Evolutionary conservation across 352 stramenopile species (phyloP), one percentile per base, ranked within the genome.

Genomic region (Vaucheria bursata): DNA sequence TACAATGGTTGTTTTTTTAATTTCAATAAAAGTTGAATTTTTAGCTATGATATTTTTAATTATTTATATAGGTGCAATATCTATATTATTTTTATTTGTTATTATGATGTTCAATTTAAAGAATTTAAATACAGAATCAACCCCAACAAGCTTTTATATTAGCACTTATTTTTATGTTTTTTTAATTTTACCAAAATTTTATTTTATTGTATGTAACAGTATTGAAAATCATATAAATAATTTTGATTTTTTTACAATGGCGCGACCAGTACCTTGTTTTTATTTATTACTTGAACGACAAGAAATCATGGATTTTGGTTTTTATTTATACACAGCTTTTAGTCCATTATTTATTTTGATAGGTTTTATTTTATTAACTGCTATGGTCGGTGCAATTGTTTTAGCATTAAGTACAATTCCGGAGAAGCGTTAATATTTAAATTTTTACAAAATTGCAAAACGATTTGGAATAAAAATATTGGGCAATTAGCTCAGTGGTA

Each of bases 41-140:
- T 69, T 69, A 69, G 29, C 34, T 8, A 34, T 12, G 6, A 29
- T 69, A 38, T 69, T 69, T 34, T 5, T 69, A 18, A 38, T 69
- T 69, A 90, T 74, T 4, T 72, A 38, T 72, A n/a, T 74, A 67
- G 68, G 75, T 79, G 64, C 8, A 79, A 31, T 79, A 4, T 12
- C 32, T 79, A 25, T n/a, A 4, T 79, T 79, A 59, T 67, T 53
- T 36, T 12, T 74, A 64, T 79, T 79, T 45, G 34, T 73, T 79
- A 5, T 75, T 76, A 66, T 79, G 36, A 79, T 34, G 29, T 66
- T 79, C 29, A 38, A 34, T 18, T 18, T 38, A 69, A 69, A 34
- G 33, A 69, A 69, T 8, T 34, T 69, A 18, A 6, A 69, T 12
- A 69, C 39, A 50, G 39, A 50, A 50, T 12, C 12, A n/a, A n/a